Evolutionary conservation across 2,329 filamentous ascomycete species (phyloP).

Genomic region (Pseudocercospora fuligena): DNA sequence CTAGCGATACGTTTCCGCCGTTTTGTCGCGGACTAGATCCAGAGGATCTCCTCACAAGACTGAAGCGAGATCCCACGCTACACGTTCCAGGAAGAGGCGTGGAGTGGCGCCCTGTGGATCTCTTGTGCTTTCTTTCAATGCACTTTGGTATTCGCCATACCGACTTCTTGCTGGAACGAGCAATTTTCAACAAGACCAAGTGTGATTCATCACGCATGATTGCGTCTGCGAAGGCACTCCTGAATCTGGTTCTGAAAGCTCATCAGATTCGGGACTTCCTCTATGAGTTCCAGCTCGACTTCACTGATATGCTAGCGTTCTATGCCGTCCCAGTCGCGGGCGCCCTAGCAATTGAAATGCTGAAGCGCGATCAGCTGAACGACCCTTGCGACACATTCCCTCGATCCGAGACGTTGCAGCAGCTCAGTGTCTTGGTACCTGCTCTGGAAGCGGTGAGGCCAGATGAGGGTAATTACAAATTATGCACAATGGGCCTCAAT

Average conservation of each 20-base stretch:
- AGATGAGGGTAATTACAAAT: slow-evolving; percentile 26
- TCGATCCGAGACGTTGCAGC: slow-evolving; percentile 27
- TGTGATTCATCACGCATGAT: slow-evolving; percentile 21
- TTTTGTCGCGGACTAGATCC: slow-evolving; percentile 23
- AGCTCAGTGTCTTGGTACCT: slow-evolving; percentile 25
- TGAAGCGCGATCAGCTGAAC: slow-evolving; percentile 23
- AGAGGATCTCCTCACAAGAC: slow-evolving; percentile 20
- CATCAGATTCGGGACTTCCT: slow-evolving; percentile 22
- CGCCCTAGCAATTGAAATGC: slow-evolving; percentile 30
- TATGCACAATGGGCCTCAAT: slow-evolving; percentile 29
- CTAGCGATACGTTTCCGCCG: slow-evolving; percentile 17
- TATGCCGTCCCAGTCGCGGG: slow-evolving; percentile 28
- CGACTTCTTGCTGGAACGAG: slow-evolving; percentile 30
- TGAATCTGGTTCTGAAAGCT: slow-evolving; percentile 24
- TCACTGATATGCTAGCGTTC: slow-evolving; percentile 27
- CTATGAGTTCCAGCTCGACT: slow-evolving; percentile 23
- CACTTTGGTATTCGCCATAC: slow-evolving; percentile 20
- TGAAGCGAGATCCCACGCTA: slow-evolving; percentile 21
- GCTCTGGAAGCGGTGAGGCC: slow-evolving; percentile 25
- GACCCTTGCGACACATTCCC: slow-evolving; percentile 21
- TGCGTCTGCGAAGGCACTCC: slow-evolving; percentile 18
- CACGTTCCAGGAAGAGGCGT: slow-evolving; percentile 19
- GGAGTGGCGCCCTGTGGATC: slow-evolving; percentile 24
- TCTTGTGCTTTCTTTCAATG: slow-evolving; percentile 20
- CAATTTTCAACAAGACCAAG: slow-evolving; percentile 22